These are phyloP conservation scores for Penicillium angulare DNA, from an alignment of 495 filamentous ascomycete species.

Conservation along the genomic window DNA sequence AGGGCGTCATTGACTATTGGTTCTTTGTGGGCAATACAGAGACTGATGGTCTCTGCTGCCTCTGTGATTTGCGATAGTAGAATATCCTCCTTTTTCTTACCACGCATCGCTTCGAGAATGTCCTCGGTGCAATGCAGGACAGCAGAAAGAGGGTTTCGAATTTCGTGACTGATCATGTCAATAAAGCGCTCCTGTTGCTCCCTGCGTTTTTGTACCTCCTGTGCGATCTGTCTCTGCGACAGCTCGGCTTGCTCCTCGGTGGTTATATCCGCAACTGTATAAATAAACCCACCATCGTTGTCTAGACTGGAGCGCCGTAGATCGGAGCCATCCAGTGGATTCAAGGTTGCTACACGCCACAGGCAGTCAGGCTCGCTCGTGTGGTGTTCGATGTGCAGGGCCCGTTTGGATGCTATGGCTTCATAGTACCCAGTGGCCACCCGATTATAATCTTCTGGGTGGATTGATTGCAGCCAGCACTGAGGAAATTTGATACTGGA, in stretches of 20 bases:
- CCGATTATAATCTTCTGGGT: constrained; percentile 19
- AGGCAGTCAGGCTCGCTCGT: background rate
- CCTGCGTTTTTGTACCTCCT: constrained; percentile 64
- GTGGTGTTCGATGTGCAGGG: constrained; percentile 22
- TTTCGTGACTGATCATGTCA: constrained; percentile 85
- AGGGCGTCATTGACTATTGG: constrained; percentile 78
- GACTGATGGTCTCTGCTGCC: constrained; percentile 70
- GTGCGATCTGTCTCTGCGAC: constrained; percentile 57
- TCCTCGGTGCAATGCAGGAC: constrained; percentile 82
- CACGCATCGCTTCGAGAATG: constrained; percentile 44
- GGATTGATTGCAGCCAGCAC: constrained; percentile 20
- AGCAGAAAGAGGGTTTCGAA: constrained; percentile 79
- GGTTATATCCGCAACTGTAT: constrained; percentile 42
- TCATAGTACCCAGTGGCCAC: constrained; percentile 14
- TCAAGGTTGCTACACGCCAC: constrained; percentile 25
- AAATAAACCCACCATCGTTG: constrained; percentile 17
- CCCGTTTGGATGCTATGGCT: constrained; percentile 1
- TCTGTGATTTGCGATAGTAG: constrained; percentile 47
- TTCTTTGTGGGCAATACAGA: constrained; percentile 73
- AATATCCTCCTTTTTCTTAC: constrained; percentile 3
- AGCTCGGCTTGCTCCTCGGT: constrained; percentile 46
- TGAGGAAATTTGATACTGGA: too few species aligned
- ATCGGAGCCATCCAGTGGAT: constrained; percentile 10
- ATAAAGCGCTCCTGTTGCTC: constrained; percentile 80
- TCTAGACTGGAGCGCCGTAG: background rate